These are phyloP conservation scores for Zymoseptoria tritici DNA, from an alignment of 2,329 filamentous ascomycete genomes.

Conservation along the genomic window DNA sequence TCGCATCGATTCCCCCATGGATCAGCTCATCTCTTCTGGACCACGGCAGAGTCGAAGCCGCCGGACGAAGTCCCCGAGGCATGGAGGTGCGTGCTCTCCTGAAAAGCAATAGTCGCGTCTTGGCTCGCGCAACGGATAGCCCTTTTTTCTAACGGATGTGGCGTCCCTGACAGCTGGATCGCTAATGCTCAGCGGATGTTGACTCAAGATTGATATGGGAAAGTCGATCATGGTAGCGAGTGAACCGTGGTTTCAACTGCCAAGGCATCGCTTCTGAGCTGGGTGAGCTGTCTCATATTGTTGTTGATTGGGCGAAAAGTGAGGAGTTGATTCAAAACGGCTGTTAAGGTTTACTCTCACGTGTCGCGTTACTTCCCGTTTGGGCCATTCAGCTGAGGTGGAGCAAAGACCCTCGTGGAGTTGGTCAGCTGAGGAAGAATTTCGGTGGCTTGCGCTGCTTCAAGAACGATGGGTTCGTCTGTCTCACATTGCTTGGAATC, in stretches of 20 bases:
- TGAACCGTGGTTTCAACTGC: too few relatives aligned
- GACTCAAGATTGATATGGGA: too few relatives aligned
- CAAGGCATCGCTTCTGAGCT: too few relatives aligned
- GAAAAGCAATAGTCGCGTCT: background rate
- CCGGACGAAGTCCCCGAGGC: background rate
- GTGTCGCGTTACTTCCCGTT: background rate
- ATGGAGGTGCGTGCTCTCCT: background rate
- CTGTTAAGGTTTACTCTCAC: background rate
- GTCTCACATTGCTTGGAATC: too few relatives aligned
- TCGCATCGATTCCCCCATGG: background rate
- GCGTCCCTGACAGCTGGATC: background rate
- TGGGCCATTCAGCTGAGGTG: background rate
- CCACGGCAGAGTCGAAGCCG: background rate
- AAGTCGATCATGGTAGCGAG: too few relatives aligned
- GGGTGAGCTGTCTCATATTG: too few relatives aligned
- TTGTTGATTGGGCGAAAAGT: too few relatives aligned
- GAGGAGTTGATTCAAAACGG: too few relatives aligned
- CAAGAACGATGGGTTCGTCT: too few relatives aligned
- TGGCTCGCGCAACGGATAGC: background rate
- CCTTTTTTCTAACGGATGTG: background rate
- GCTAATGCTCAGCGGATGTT: background rate
- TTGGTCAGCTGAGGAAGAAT: background rate
- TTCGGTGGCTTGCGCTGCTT: too few relatives aligned
- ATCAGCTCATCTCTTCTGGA: background rate
- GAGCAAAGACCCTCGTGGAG: background rate